Conservation (phyloP, 768 basidiomycete species). For the Agrocybe pediades region DNA sequence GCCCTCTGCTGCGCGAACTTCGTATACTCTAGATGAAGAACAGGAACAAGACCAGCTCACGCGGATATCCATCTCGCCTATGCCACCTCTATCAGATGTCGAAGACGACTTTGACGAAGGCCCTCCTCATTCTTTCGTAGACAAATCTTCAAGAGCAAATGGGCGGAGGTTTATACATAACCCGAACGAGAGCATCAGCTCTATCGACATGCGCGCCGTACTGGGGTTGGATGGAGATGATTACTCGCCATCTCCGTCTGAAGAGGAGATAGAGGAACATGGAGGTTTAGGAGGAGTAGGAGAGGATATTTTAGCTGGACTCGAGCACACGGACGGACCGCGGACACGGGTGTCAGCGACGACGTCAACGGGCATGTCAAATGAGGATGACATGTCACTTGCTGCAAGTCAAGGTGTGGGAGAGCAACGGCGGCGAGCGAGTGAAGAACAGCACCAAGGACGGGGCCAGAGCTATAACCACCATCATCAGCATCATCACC, state of each 20-base stretch:
- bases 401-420: too few species aligned
- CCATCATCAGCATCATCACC: slow-evolving; percentile 8
- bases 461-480: too few species aligned
- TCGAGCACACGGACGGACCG: too few species aligned
- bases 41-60: slow-evolving; percentile 18
- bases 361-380: too few species aligned
- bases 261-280: slow-evolving; percentile 24
- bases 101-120: slow-evolving; percentile 23
- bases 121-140: too few species aligned
- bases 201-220: slow-evolving; percentile 36
- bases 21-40: too few species aligned
- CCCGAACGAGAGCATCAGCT: slow-evolving; percentile 36
- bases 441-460: too few species aligned
- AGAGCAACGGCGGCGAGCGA: too few species aligned
- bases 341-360: too few species aligned
- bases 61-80: slow-evolving; percentile 24
- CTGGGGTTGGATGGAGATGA: slow-evolving; percentile 15
- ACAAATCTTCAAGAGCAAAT: too few species aligned
- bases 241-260: background rate
- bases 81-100: slow-evolving; percentile 27
- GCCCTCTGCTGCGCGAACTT: background rate
- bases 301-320: too few species aligned
- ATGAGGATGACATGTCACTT: background rate
- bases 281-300: too few species aligned
- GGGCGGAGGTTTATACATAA: background rate